Percentiles rank a stretch among this genome's conserved stretches.
These are phyloP conservation scores for Suillus paluster DNA, from an alignment of 768 basidiomycete genomes.

Conservation along the genomic window DNA sequence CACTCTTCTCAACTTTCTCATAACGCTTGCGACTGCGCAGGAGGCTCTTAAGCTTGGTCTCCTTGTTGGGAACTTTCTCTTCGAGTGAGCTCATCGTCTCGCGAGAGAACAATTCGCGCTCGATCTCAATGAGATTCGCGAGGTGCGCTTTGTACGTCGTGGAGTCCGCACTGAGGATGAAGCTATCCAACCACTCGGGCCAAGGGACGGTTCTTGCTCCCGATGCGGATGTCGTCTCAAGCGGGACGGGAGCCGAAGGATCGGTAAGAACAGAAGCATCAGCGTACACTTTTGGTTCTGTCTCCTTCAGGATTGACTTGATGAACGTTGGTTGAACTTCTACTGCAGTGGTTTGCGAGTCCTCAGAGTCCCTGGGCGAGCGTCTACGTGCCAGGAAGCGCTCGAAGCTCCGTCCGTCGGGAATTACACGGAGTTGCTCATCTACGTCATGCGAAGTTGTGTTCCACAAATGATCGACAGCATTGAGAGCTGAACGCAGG, in stretches of 20 bases:
- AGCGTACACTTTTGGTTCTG: slow-evolving; percentile 17
- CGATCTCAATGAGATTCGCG: slow-evolving; percentile 40
- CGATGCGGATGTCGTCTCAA: slow-evolving; percentile 23
- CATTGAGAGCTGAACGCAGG: slow-evolving; percentile 49
- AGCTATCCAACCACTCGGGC: slow-evolving; percentile 46
- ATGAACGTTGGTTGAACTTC: slow-evolving; percentile 19
- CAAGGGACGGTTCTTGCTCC: slow-evolving; percentile 39
- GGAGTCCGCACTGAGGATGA: slow-evolving; percentile 38
- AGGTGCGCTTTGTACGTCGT: slow-evolving; percentile 41
- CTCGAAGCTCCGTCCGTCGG: slow-evolving; percentile 13
- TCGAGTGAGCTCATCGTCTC: slow-evolving; percentile 24
- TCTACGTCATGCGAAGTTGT: slow-evolving; percentile 48
- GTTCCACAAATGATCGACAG: slow-evolving; percentile 49
- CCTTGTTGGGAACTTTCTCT: slow-evolving; percentile 33
- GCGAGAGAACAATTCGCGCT: slow-evolving; percentile 34
- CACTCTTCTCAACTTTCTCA: slow-evolving; percentile 35
- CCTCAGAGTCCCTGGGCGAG: slow-evolving; percentile 64
- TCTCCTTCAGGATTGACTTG: slow-evolving; percentile 19
- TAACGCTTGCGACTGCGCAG: slow-evolving; percentile 47
- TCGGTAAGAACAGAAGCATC: slow-evolving; percentile 27
- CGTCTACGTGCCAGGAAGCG: slow-evolving; percentile 33
- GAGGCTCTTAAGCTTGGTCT: slow-evolving; percentile 45
- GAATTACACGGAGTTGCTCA: slow-evolving; percentile 38
- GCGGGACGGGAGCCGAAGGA: slow-evolving; percentile 14
- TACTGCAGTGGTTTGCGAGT: slow-evolving; percentile 64